Evolutionary conservation across 2,329 filamentous ascomycete genomes (phyloP).

Genomic region (Hirsutella minnesotensis): DNA sequence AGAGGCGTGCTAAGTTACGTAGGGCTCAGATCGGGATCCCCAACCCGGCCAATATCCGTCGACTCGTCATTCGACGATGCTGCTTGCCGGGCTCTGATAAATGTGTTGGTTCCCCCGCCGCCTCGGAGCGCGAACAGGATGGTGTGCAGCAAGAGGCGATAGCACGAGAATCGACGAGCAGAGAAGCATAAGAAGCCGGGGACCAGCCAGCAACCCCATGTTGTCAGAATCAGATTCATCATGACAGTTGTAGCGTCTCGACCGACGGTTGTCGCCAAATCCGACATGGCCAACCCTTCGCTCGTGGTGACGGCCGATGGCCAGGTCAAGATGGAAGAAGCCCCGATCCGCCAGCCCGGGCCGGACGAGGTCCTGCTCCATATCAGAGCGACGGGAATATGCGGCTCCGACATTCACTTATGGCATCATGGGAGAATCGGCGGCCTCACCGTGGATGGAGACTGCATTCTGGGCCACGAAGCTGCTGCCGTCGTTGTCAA

Average conservation of each 20-base stretch:
- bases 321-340: background rate
- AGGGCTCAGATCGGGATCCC: background rate
- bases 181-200: too few species aligned
- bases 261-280: background rate
- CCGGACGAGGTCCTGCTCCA: slow-evolving; percentile 46
- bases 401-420: slow-evolving; percentile 58
- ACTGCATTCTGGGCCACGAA: slow-evolving; percentile 56
- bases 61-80: background rate
- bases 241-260: background rate
- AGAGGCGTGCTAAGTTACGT: background rate
- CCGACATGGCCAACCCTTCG: background rate
- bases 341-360: slow-evolving; percentile 21
- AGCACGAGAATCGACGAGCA: background rate
- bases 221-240: too few species aligned
- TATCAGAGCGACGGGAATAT: slow-evolving; percentile 52
- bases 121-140: background rate
- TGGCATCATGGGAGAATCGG: slow-evolving; percentile 56
- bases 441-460: slow-evolving; percentile 46
- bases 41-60: background rate
- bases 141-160: background rate
- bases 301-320: slow-evolving; percentile 1
- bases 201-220: too few species aligned
- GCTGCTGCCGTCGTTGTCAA: slow-evolving; percentile 47
- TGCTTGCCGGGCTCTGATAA: background rate
- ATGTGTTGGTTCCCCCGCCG: background rate